Base-by-base conservation (phyloP, 441 rosid genomes). In the Oxalis stricta region DNA sequence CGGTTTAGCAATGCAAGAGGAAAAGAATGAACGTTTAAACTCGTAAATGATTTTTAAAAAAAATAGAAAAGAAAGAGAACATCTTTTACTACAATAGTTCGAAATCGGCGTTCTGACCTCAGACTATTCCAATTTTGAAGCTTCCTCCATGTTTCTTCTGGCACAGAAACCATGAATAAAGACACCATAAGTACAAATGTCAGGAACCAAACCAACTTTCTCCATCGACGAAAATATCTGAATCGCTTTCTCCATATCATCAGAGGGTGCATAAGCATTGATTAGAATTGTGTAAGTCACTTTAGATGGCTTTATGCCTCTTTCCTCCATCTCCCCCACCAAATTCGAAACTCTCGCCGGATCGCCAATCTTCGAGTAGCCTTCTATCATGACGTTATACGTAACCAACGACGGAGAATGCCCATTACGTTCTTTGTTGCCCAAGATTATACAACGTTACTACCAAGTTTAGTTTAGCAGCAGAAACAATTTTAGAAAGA, bases 271-370 rank as follows among this genome's bases (percentile, higher is more conserved):
- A 41, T 61, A 70, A 0, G 79, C 72, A 51, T 81, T 64, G 3
- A 78, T 76, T 15, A 76, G 39, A 32, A 76, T 73, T 0, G 96
- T 80, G 21, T 73, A 80, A 6, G 92, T 83, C 41, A 71, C 84
- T 56, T 65, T 59, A 5, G 91, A 77, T 36, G 94, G 78, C 37
- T 60, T 59, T 23, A 83, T 55, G 28, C 77, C 79, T 71, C 92
- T 77, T 45, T 75, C 92, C 61, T 72, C 82, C 92, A 87, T 83
- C 65, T 87, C 84, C 70, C 63, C 71, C 32, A 73, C 73, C 39
- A 87, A 55, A 41, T 63, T 55, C 33, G 60, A 52, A 24, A 74
- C 82, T 36, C 44, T n/a, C 30, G 13, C 48, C 13, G 59, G 55
- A 44, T 76, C 64, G 46, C 73, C 67, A 9, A 65, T 66, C 21